These are phyloP conservation scores for Symmetrospora coprosmae DNA, from an alignment of 768 basidiomycete genomes.

Conservation along the genomic window DNA sequence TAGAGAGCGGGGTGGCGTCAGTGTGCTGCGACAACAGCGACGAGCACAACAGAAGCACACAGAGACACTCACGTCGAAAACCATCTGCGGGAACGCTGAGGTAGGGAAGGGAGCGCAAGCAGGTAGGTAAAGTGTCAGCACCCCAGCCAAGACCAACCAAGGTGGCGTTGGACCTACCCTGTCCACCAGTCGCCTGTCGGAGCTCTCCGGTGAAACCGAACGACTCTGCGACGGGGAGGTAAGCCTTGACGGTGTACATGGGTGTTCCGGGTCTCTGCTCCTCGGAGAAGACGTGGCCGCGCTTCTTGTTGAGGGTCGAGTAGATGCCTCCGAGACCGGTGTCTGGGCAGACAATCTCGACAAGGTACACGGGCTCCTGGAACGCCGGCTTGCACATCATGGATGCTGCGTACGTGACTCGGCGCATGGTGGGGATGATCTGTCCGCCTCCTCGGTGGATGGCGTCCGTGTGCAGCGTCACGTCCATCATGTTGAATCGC, in stretches of 20 bases:
- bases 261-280: constrained; percentile 95
- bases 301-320: constrained; percentile 62
- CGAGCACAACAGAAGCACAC: background rate
- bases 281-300: constrained; percentile 95
- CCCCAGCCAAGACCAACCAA: too few species aligned
- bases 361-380: constrained; percentile 85
- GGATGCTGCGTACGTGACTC: constrained; percentile 90
- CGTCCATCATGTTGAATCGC: constrained; percentile 54
- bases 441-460: constrained; percentile 98
- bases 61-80: constrained; percentile 83
- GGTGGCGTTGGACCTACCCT: too few species aligned
- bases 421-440: constrained; percentile 90
- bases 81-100: constrained; percentile 48
- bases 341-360: constrained; percentile 94
- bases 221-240: constrained; percentile 58
- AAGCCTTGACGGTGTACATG: constrained; percentile 96
- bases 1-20: background rate
- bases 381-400: constrained; percentile 77
- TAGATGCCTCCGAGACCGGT: constrained; percentile 73
- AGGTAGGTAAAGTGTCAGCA: too few species aligned
- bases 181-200: constrained; percentile 77
- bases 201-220: constrained; percentile 98
- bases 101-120: background rate
- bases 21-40: background rate
- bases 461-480: constrained; percentile 76